phyloP scores from a whole-genome alignment of 148 eudicot species.

The Diospyros lotus region DNA sequence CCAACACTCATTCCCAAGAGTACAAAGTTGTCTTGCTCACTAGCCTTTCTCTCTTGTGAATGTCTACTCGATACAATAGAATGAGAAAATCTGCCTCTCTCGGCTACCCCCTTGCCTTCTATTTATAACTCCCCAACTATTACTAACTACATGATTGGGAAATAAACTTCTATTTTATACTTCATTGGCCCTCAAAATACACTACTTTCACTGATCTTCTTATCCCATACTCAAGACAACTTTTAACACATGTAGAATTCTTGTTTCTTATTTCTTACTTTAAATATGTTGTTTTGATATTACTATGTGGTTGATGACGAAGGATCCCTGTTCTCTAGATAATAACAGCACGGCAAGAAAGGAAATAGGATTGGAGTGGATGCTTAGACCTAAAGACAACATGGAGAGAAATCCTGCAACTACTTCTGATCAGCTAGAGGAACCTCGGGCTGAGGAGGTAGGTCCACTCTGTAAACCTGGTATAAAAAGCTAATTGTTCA shows the following conservation, averaged over 20 bases:
- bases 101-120: too few relatives aligned
- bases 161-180: too few relatives aligned
- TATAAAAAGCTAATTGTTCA: background rate
- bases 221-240: too few relatives aligned
- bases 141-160: too few relatives aligned
- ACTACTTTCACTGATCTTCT: too few relatives aligned
- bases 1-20: too few relatives aligned
- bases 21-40: too few relatives aligned
- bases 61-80: too few relatives aligned
- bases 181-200: too few relatives aligned
- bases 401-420: slow-evolving; percentile 22
- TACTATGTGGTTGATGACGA: slow-evolving; percentile 25
- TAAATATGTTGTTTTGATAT: background rate
- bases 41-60: too few relatives aligned
- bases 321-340: slow-evolving; percentile 15
- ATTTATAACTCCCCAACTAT: too few relatives aligned
- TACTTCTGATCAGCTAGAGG: slow-evolving; percentile 31
- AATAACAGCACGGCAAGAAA: slow-evolving; percentile 47
- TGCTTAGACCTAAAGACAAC: slow-evolving; percentile 68
- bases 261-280: background rate
- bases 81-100: too few relatives aligned
- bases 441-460: slow-evolving; percentile 66
- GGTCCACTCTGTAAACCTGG: background rate
- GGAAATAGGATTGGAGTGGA: slow-evolving; percentile 94
- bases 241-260: background rate